phyloP scores from a whole-genome alignment of 2,329 filamentous ascomycete genomes.

The Sporothrix inflata region DNA sequence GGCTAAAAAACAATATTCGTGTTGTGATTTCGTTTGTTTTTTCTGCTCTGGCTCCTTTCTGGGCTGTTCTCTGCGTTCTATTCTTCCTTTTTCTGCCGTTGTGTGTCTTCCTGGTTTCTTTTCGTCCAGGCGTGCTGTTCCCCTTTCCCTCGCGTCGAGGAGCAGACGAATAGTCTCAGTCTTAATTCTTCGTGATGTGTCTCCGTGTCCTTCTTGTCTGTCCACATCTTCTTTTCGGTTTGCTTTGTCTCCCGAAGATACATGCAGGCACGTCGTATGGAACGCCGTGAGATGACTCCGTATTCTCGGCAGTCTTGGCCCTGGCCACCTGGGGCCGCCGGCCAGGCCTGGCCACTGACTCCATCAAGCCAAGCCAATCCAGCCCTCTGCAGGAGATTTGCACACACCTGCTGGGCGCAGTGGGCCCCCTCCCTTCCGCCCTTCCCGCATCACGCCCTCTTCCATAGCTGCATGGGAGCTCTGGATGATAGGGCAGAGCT shows the following conservation, averaged over 20 bases:
- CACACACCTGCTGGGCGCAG: not conserved
- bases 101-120: not conserved
- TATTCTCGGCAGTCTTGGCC: conserved; percentile 19
- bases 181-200: not conserved
- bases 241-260: not conserved
- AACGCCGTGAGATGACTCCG: not conserved
- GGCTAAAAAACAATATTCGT: not conserved
- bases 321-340: not conserved
- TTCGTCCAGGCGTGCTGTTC: not conserved
- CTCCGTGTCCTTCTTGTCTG: not conserved
- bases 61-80: not conserved
- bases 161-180: not conserved
- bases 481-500: not conserved
- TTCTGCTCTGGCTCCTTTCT: not conserved
- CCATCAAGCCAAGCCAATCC: not conserved
- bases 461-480: not conserved
- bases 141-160: not conserved
- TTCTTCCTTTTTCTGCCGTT: not conserved
- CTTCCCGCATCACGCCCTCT: conserved; percentile 3
- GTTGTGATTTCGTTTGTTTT: not conserved
- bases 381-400: not conserved
- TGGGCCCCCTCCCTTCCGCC: not conserved
- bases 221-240: not conserved
- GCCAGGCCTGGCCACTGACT: not conserved
- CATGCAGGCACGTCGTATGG: not conserved